Evolutionary conservation across 2,329 filamentous ascomycete species (phyloP).

Genomic region (Blastomyces gilchristii): DNA sequence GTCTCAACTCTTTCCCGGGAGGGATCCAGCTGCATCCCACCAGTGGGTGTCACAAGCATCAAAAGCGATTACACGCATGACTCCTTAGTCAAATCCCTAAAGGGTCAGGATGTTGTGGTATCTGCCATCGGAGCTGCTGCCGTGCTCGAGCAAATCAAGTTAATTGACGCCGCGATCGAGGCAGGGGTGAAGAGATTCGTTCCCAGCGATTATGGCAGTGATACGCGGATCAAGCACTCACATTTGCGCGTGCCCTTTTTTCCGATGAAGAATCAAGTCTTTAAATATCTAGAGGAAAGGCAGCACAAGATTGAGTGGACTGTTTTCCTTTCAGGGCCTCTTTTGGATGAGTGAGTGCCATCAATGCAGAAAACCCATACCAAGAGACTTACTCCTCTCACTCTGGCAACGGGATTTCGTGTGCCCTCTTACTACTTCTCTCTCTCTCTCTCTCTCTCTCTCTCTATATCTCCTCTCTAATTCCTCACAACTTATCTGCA

Average conservation of each 20-base stretch:
- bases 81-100: conserved; percentile 16
- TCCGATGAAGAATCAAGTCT: conserved; percentile 12
- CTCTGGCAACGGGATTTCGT: background rate
- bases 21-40: conserved; percentile 12
- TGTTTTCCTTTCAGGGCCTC: conserved; percentile 9
- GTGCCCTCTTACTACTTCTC: background rate
- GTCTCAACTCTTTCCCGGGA: conserved; percentile 16
- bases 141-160: conserved; percentile 4
- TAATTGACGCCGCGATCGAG: conserved; percentile 12
- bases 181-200: conserved; percentile 11
- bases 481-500: background rate
- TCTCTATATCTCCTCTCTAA: background rate
- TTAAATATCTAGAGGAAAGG: conserved; percentile 14
- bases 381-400: background rate
- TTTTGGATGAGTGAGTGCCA: conserved; percentile 13
- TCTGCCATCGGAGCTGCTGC: conserved; percentile 13
- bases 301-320: conserved; percentile 16
- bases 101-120: conserved; percentile 17
- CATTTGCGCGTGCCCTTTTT: conserved; percentile 9
- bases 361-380: background rate
- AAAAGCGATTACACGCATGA: conserved; percentile 18
- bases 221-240: conserved; percentile 9
- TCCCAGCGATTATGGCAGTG: conserved; percentile 9
- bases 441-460: background rate
- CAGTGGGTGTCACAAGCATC: conserved; percentile 11